These are phyloP conservation scores for Rubus idaeus DNA, from an alignment of 306 rosid species.

Conservation along the genomic window DNA sequence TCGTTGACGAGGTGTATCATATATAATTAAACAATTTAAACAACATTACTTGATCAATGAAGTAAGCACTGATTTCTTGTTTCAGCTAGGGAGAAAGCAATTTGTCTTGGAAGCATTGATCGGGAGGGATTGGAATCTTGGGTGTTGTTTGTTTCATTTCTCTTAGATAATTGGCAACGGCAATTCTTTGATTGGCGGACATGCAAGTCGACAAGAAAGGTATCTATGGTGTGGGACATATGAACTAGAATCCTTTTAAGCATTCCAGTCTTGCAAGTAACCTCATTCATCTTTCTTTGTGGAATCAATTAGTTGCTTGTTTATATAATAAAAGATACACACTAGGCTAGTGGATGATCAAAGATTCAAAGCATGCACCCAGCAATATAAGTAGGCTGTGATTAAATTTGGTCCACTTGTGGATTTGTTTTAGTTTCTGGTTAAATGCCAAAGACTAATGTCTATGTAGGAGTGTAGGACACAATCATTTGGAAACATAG, in stretches of 20 bases:
- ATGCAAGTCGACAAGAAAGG: slow-evolving; percentile 27
- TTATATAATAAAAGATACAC: background rate
- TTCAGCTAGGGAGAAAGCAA: background rate
- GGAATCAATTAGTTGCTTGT: background rate
- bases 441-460: background rate
- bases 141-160: slow-evolving; percentile 17
- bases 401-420: background rate
- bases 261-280: slow-evolving; percentile 31
- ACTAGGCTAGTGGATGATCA: background rate
- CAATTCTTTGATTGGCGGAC: slow-evolving; percentile 11
- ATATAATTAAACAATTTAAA: no score
- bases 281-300: background rate
- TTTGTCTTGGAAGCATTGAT: background rate
- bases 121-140: slow-evolving; percentile 19
- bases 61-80: background rate
- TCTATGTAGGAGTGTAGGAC: background rate
- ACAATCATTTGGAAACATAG: background rate
- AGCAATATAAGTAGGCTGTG: background rate
- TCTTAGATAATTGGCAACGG: background rate
- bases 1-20: no score
- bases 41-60: background rate
- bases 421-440: background rate
- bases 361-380: slow-evolving; percentile 2
- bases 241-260: slow-evolving; percentile 18
- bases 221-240: slow-evolving; percentile 17